phyloP scores from a whole-genome alignment of 176 grass and related monocot species.

The Juncus inflexus region DNA sequence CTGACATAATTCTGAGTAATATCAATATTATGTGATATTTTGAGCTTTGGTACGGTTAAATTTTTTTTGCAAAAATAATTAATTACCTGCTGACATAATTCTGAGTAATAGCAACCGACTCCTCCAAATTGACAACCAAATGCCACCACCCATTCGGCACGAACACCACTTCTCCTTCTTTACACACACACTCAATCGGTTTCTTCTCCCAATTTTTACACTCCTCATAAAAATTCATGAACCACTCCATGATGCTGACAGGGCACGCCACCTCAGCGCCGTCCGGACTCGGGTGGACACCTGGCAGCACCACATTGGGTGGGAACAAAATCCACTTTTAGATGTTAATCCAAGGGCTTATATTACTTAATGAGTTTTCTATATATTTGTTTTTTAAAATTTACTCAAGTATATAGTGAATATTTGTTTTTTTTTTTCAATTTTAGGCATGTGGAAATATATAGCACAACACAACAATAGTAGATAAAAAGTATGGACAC shows the following conservation, averaged over 20 bases:
- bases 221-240: conserved; percentile 89
- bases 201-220: conserved; percentile 78
- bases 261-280: conserved; percentile 87
- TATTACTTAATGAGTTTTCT: too few relatives aligned
- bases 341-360: too few relatives aligned
- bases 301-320: conserved; percentile 65
- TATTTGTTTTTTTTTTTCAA: too few relatives aligned
- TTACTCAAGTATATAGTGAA: too few relatives aligned
- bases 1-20: too few relatives aligned
- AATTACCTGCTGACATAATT: conserved; percentile 83
- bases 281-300: conserved; percentile 64
- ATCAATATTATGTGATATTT: too few relatives aligned
- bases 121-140: conserved; percentile 96
- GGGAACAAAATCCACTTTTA: conserved; percentile 91
- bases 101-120: conserved; percentile 90
- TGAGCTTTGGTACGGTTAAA: too few relatives aligned
- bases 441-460: too few relatives aligned
- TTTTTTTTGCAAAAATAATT: too few relatives aligned
- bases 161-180: conserved; percentile 67
- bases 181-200: conserved; percentile 67
- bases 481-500: conserved; percentile 41
- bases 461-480: too few relatives aligned
- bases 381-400: too few relatives aligned
- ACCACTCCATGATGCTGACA: conserved; percentile 98
- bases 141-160: conserved; percentile 99